These are phyloP conservation scores for Saturnispora silvae DNA, from an alignment of 805 yeast genomes.

Conservation along the genomic window DNA sequence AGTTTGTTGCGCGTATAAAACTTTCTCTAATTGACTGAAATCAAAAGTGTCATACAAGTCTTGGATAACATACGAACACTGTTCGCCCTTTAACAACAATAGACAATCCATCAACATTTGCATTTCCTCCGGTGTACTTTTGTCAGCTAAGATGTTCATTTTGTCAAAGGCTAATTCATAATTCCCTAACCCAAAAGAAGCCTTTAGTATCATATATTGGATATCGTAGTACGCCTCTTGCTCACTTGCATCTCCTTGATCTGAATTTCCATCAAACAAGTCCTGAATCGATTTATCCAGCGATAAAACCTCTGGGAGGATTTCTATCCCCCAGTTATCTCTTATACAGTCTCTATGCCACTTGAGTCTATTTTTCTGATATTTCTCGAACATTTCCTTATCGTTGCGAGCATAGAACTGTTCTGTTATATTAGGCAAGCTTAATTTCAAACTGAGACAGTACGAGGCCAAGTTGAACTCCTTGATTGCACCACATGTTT, in stretches of 20 bases:
- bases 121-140: not conserved
- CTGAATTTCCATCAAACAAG: conserved; percentile 7
- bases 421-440: conserved; percentile 4
- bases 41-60: conserved; percentile 3
- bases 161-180: conserved; percentile 18
- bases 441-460: conserved; percentile 1
- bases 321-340: conserved; percentile 2
- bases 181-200: conserved; percentile 18
- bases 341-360: conserved; percentile 1
- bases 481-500: not conserved
- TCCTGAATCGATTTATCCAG: conserved; percentile 3
- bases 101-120: not conserved
- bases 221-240: conserved; percentile 20
- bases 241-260: conserved; percentile 8
- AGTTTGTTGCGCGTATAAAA: not conserved
- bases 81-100: not conserved
- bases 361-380: conserved; percentile 1
- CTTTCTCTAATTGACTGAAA: not conserved
- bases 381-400: not conserved
- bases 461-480: conserved; percentile 3
- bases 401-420: conserved; percentile 1
- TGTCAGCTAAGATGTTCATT: conserved; percentile 8
- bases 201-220: conserved; percentile 21
- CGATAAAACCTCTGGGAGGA: not conserved
- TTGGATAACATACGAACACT: not conserved